Evolutionary conservation across 805 yeast species (phyloP).

Genomic region (Monosporozyma yasuniensis): DNA sequence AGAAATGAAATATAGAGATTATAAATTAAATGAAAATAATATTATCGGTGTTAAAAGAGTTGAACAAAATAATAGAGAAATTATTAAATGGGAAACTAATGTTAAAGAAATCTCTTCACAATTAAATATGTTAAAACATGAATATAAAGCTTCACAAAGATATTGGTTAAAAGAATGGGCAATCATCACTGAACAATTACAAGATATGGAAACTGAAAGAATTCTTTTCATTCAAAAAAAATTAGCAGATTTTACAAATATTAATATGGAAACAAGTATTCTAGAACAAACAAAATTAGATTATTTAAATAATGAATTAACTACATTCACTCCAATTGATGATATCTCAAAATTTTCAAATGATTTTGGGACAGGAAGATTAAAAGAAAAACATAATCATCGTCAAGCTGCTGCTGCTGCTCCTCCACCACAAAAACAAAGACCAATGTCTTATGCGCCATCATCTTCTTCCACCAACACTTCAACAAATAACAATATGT

Average conservation of each 20-base stretch:
- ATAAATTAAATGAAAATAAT: constrained; percentile 25
- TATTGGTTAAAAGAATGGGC: constrained; percentile 30
- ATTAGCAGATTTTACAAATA: constrained; percentile 22
- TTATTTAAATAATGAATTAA: constrained; percentile 16
- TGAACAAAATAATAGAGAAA: constrained; percentile 23
- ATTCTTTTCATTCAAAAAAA: constrained; percentile 23
- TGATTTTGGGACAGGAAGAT: constrained; percentile 28
- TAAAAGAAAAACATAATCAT: constrained; percentile 15
- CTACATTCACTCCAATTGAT: constrained; percentile 22
- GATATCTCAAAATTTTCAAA: constrained; percentile 27
- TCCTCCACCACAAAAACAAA: not conserved
- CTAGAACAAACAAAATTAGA: constrained; percentile 26
- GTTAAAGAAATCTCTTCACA: constrained; percentile 19
- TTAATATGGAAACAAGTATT: constrained; percentile 18
- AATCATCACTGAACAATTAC: constrained; percentile 18
- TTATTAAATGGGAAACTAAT: constrained; percentile 25
- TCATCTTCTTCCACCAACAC: not conserved
- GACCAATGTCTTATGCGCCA: not conserved
- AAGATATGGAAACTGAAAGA: constrained; percentile 25
- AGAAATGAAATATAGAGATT: constrained; percentile 19
- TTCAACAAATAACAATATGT: not conserved
- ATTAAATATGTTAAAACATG: constrained; percentile 23
- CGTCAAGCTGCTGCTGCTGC: not conserved
- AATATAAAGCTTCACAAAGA: constrained; percentile 26
- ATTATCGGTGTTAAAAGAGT: constrained; percentile 23